Conservation (phyloP, 2,329 filamentous ascomycete genomes). For the Neofusicoccum ribis region DNA sequence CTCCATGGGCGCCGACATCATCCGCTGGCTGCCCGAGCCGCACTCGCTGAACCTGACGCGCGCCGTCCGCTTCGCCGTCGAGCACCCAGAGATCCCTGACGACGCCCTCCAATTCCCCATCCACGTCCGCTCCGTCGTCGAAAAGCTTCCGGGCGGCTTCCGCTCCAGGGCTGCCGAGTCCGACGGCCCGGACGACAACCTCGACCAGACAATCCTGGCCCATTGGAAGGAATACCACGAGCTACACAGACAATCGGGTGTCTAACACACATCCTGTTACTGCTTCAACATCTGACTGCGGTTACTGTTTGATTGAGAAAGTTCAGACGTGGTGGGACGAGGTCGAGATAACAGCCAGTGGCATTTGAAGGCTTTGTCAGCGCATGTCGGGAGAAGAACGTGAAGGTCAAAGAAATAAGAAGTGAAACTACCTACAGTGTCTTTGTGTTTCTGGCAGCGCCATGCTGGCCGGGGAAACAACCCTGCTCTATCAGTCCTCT, state of each 20-base stretch:
- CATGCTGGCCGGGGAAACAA: too few species aligned
- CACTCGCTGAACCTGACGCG: slow-evolving; percentile 1
- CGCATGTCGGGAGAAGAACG: too few species aligned
- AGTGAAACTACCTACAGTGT: too few species aligned
- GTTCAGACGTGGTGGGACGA: too few species aligned
- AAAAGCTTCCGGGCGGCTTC: neutral
- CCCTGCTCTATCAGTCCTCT: too few species aligned
- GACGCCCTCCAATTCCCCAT: neutral
- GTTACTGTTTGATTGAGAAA: too few species aligned
- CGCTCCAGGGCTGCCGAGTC: neutral
- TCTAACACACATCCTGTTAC: too few species aligned
- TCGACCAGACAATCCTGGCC: neutral
- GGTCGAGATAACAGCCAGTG: too few species aligned
- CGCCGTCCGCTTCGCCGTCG: slow-evolving; percentile 7
- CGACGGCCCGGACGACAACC: neutral
- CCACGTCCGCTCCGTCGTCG: neutral
- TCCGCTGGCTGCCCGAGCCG: neutral
- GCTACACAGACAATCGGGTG: neutral
- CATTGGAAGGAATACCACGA: neutral
- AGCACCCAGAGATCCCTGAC: neutral
- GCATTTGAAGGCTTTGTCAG: too few species aligned
- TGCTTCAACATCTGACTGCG: too few species aligned
- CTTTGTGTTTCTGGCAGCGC: too few species aligned
- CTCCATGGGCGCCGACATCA: neutral
- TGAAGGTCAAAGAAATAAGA: too few species aligned